Percentiles rank a stretch among this genome's conserved stretches.
phyloP scores from a whole-genome alignment of 768 basidiomycete species.

The Lactarius tabidus region DNA sequence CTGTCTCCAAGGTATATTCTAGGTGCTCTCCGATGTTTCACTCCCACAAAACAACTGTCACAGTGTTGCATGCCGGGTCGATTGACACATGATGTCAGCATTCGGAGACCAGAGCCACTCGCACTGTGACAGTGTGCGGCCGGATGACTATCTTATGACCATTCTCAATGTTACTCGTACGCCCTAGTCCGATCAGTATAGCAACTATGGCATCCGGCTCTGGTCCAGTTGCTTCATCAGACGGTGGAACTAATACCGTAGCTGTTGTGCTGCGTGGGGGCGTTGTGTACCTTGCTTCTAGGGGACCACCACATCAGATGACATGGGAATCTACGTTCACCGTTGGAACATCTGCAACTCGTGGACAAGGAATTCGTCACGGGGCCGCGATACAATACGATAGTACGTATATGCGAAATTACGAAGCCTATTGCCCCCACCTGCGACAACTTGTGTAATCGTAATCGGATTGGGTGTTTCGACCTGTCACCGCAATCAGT shows the following conservation, averaged over 20 bases:
- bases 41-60: neutral
- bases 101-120: neutral
- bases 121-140: neutral
- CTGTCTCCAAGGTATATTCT: neutral
- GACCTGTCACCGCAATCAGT: neutral
- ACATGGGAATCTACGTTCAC: neutral
- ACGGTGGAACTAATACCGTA: neutral
- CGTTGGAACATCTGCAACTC: neutral
- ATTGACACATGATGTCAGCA: constrained; percentile 10
- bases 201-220: neutral
- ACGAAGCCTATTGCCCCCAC: neutral
- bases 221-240: neutral
- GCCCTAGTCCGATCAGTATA: neutral
- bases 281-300: neutral
- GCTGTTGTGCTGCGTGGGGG: neutral
- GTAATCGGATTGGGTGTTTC: neutral
- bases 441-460: neutral
- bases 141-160: neutral
- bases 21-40: neutral
- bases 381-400: neutral
- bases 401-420: neutral
- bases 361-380: neutral
- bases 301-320: neutral
- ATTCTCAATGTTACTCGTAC: neutral
- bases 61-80: neutral